Percentiles rank a stretch among this genome's conserved stretches.
Evolutionary conservation across 805 yeast species (phyloP).

Genomic region (Myxozyma neglecta): DNA sequence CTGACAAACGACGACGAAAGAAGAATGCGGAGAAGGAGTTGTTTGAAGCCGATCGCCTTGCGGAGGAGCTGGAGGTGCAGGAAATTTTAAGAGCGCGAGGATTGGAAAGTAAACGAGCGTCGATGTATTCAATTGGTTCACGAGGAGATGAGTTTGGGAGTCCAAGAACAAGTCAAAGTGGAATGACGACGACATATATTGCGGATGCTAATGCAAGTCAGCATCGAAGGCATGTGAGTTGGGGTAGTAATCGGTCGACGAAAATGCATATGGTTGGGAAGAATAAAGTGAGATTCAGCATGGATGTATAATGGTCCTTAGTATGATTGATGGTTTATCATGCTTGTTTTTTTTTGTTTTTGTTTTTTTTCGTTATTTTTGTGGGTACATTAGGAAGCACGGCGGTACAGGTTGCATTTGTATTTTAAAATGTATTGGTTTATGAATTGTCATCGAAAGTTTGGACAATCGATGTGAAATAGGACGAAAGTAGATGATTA

Average conservation of each 20-base stretch:
- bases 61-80: constrained; percentile 10
- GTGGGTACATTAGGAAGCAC: background rate
- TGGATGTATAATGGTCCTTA: constrained; percentile 4
- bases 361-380: background rate
- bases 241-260: background rate
- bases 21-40: constrained; percentile 22
- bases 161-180: background rate
- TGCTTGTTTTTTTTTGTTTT: background rate
- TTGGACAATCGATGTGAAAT: no score
- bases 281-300: constrained; percentile 5
- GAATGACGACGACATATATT: background rate
- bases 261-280: background rate
- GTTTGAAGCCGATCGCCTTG: constrained; percentile 3
- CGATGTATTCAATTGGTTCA: background rate
- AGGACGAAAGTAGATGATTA: no score
- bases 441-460: no score
- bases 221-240: constrained; percentile 1
- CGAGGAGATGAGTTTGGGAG: background rate
- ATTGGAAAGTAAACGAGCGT: constrained; percentile 1
- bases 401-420: background rate
- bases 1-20: constrained; percentile 33
- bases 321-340: background rate
- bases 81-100: constrained; percentile 9
- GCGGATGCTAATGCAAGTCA: background rate
- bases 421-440: background rate